phyloP scores from a whole-genome alignment of 495 filamentous ascomycete genomes.

The Terfezia claveryi region DNA sequence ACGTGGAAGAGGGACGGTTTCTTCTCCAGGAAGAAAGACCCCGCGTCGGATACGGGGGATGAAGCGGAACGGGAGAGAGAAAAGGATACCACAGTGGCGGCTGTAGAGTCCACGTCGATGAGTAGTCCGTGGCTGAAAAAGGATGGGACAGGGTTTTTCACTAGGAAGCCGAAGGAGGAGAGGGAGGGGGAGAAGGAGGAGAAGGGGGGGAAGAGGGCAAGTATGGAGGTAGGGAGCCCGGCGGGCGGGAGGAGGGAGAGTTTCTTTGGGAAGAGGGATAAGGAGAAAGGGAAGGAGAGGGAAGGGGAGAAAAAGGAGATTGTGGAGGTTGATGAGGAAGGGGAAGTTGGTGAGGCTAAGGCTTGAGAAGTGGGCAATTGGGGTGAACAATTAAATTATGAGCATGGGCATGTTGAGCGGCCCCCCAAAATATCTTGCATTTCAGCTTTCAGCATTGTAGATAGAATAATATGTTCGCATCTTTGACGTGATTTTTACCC shows the following conservation, averaged over 20 bases:
- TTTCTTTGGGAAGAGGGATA: neutral
- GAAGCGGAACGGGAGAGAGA: conserved; percentile 9
- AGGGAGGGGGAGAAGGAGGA: conserved; percentile 6
- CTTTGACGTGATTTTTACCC: too few species aligned
- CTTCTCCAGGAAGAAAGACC: conserved; percentile 4
- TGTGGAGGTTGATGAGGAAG: neutral
- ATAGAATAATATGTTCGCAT: too few species aligned
- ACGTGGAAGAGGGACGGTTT: neutral
- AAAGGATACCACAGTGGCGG: conserved; percentile 1
- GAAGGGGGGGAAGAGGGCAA: too few species aligned
- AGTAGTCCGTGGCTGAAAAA: conserved; percentile 2
- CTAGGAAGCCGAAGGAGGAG: conserved; percentile 9
- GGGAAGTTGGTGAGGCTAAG: neutral
- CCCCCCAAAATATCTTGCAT: too few species aligned
- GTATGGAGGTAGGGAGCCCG: too few species aligned
- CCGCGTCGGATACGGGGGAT: neutral
- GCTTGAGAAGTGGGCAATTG: neutral
- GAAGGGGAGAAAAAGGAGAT: neutral
- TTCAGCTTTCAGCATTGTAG: too few species aligned
- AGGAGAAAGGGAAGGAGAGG: neutral
- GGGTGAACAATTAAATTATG: too few species aligned
- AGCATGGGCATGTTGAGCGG: too few species aligned
- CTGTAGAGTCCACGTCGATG: neutral
- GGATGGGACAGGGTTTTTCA: conserved; percentile 15
- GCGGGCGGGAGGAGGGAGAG: neutral